Base-by-base conservation (phyloP, 495 filamentous ascomycete genomes). In the Aspergillus egyptiacus region DNA sequence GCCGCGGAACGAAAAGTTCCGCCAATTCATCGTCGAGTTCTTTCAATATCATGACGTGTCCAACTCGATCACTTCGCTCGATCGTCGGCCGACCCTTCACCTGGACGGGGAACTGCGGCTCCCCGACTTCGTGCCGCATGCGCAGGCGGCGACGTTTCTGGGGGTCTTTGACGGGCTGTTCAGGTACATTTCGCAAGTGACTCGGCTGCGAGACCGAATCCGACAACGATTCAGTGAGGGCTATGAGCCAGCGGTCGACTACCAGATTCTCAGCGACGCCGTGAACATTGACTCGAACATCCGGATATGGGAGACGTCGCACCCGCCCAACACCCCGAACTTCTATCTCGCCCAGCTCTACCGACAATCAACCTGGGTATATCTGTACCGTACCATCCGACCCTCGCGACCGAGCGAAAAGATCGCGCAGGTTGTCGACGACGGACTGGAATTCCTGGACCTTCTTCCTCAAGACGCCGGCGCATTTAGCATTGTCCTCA, bases 91-190 rank as follows among this genome's bases (percentile, higher is more conserved):
- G 2, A 68, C 76, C 10, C n/a, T n/a, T n/a, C 69, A 74, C 9
- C 67, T 84, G 9, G 71, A 77, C 47, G 77, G 81, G 44, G 80
- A 82, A 42, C 79, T 85, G 65, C 72, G 76, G 6, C 72, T 86
- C 9, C 85, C 86, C 2, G 71, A 78, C 44, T 83, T 81, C 39
- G 80, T 85, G n/a, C 82, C 90, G 17, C 82, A 89, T 50, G 84
- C 86, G 0, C 78, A 81, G 48, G 79, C 80, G 0, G 85, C 86
- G 1, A 80, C 82, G 32, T 73, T 95, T 13, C 71, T 95, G 11
- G 90, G 90, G n/a, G 82, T 96, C 20, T 83, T 89, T 50, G 90
- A 96, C 58, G 88, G 89, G 5, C 69, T 95, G 3, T 88, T 96
- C 60, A 77, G 79, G 39, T 83, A 86, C 61, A 81, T 96, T 30